Evolutionary conservation across 345 rosid species (phyloP), one percentile per base, ranked within the genome.

Genomic region (Mallotus nudiflorus): DNA sequence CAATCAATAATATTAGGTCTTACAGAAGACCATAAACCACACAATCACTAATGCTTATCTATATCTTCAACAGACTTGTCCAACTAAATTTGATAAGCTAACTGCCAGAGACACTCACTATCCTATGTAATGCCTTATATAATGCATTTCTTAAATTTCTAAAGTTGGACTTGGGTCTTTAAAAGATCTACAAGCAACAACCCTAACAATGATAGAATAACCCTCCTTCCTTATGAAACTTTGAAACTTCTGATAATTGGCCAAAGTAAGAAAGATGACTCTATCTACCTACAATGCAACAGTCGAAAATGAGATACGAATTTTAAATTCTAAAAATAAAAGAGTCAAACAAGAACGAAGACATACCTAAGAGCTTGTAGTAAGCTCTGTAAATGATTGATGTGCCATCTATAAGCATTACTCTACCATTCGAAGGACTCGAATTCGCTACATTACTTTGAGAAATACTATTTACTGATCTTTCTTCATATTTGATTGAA

Each of bases 341-440:
- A 64, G 52, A 52, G 48, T 39, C 5, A 25, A 40, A 28, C 35
- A 15, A 65, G 22, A n/a, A 25, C 13, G 14, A 64, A 9, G 24
- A 27, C 69, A 69, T 83, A 95, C 99, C 97, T 80, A 95, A 76
- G 72, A 92, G 93, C 91, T 95, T 95, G 87, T 81, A 92, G 84
- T 95, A 95, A 66, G 97, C 91, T 84, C 99, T 82, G 78, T 92
- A 95, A 25, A 95, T 90, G 80, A 95, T 70, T 31, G 99, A 85
- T 45, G 99, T 90, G 62, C 97, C 97, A 80, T 95, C 99, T 74
- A 95, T 84, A 62, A 95, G 97, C 99, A 95, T 90, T 68, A 92
- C 86, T 85, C 96, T 83, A 39, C 89, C 88, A 78, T 85, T 72
- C 0, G 87, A 83, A 55, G 82, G 46, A 71, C 70, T 78, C 67